Evolutionary conservation across 2,329 filamentous ascomycete species (phyloP).

Genomic region (Hypocreales sp.): DNA sequence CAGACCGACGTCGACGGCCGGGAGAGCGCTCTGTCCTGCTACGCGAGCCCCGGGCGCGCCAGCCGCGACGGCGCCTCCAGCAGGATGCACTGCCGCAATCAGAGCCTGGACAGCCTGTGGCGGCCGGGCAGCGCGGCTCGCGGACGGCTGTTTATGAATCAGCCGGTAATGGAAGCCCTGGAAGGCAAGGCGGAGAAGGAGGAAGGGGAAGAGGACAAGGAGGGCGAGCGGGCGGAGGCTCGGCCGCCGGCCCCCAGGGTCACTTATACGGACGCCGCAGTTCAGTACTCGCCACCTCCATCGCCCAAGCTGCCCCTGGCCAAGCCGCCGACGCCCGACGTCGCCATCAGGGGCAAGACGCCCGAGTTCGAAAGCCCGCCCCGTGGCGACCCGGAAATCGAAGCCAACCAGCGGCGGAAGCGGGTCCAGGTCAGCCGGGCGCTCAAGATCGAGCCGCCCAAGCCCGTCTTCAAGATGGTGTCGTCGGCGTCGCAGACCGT

Average conservation of each 20-base stretch:
- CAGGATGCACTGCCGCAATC: slow-evolving; percentile 35
- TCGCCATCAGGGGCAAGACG: slow-evolving; percentile 18
- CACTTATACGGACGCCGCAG: slow-evolving; percentile 61
- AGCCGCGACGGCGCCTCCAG: slow-evolving; percentile 41
- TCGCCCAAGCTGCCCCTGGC: slow-evolving; percentile 42
- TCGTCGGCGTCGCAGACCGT: slow-evolving; percentile 23
- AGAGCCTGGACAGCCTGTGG: slow-evolving; percentile 42
- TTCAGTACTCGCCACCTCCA: slow-evolving; percentile 71
- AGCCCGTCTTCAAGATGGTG: slow-evolving; percentile 35
- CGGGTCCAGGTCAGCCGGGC: slow-evolving; percentile 41
- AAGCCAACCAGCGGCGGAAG: slow-evolving; percentile 61
- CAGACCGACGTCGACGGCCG: slow-evolving; percentile 58
- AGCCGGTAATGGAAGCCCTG: slow-evolving; percentile 37
- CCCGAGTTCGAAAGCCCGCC: slow-evolving; percentile 26
- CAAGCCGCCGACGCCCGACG: slow-evolving; percentile 26
- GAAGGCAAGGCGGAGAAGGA: slow-evolving; percentile 38
- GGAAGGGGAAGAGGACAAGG: slow-evolving; percentile 5
- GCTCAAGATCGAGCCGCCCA: slow-evolving; percentile 29
- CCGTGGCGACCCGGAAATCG: slow-evolving; percentile 41
- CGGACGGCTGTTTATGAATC: slow-evolving; percentile 36
- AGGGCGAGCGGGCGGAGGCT: too few species aligned
- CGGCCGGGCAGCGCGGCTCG: slow-evolving; percentile 38
- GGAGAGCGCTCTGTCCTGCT: slow-evolving; percentile 40
- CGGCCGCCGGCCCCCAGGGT: slow-evolving; percentile 8
- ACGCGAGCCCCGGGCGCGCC: slow-evolving; percentile 26